A percentile compares a stretch with the other conserved stretches of the same genome.
Conservation (phyloP, 2,329 filamentous ascomycete genomes). For the Claviceps cyperi region DNA sequence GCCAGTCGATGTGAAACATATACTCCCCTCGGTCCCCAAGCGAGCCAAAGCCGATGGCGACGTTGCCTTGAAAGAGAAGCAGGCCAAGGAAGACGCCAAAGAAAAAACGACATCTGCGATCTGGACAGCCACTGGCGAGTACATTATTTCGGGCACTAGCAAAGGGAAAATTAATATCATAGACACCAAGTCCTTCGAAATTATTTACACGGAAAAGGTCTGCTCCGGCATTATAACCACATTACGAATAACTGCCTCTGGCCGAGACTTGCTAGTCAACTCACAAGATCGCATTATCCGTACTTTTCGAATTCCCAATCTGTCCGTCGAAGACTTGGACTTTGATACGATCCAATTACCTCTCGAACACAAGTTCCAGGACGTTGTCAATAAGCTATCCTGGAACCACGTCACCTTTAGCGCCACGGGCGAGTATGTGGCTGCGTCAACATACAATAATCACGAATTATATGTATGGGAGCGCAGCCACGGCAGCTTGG, state of each 20-base stretch:
- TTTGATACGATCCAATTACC: conserved; percentile 77
- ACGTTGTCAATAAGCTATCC: conserved; percentile 83
- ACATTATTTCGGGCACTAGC: conserved; percentile 84
- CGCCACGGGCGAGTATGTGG: conserved; percentile 86
- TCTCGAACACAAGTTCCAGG: conserved; percentile 95
- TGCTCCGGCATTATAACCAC: conserved; percentile 81
- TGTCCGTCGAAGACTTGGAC: conserved; percentile 53
- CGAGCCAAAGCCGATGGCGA: conserved; percentile 57
- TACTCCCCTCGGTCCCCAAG: conserved; percentile 69
- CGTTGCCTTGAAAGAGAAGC: conserved; percentile 60
- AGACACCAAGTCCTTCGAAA: conserved; percentile 62
- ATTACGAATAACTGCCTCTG: conserved; percentile 66
- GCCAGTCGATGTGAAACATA: conserved; percentile 55
- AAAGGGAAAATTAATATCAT: conserved; percentile 97
- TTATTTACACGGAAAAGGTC: conserved; percentile 80
- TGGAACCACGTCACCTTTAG: conserved; percentile 98
- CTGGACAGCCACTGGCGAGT: conserved; percentile 71
- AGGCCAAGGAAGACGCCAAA: conserved; percentile 81
- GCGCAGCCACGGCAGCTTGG: conserved; percentile 77
- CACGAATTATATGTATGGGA: conserved; percentile 99
- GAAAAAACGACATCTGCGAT: conserved; percentile 88
- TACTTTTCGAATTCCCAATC: conserved; percentile 77
- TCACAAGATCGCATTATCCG: conserved; percentile 90
- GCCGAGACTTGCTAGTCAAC: conserved; percentile 79
- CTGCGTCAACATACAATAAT: conserved; percentile 94